Evolutionary conservation across 2,329 filamentous ascomycete genomes (phyloP).

Genomic region (Beauveria varroae): DNA sequence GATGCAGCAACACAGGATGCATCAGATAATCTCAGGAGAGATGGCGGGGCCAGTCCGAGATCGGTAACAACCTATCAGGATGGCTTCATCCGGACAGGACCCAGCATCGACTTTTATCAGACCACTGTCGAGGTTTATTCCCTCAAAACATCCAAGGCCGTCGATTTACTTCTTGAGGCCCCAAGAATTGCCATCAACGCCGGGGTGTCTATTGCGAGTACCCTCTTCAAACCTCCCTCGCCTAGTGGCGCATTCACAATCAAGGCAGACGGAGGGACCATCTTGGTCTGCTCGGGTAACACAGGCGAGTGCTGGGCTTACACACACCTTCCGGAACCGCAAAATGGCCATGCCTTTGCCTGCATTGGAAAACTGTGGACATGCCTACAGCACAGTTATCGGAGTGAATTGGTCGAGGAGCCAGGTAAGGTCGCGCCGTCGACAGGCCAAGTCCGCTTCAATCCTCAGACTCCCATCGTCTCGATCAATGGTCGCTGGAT

Average conservation of each 20-base stretch:
- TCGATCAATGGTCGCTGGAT: constrained; percentile 68
- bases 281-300: constrained; percentile 69
- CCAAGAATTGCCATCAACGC: constrained; percentile 53
- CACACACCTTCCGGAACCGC: constrained; percentile 37
- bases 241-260: constrained; percentile 68
- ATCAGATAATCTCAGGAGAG: constrained; percentile 32
- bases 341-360: constrained; percentile 40
- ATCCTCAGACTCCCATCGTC: constrained; percentile 55
- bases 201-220: constrained; percentile 47
- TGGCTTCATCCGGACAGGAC: constrained; percentile 24
- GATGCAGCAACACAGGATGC: constrained; percentile 24
- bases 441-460: constrained; percentile 31
- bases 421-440: constrained; percentile 31
- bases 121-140: constrained; percentile 88
- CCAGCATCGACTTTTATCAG: constrained; percentile 59
- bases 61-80: constrained; percentile 32
- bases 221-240: constrained; percentile 59
- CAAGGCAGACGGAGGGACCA: constrained; percentile 61
- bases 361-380: constrained; percentile 94
- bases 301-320: constrained; percentile 87
- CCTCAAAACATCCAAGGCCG: constrained; percentile 61
- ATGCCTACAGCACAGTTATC: constrained; percentile 57
- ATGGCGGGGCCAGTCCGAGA: constrained; percentile 35
- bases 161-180: constrained; percentile 68
- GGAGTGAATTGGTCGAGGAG: constrained; percentile 41